These are phyloP conservation scores for Ceratobasidium papillatum DNA, from an alignment of 1,284 basidiomycete genomes.

Conservation along the genomic window DNA sequence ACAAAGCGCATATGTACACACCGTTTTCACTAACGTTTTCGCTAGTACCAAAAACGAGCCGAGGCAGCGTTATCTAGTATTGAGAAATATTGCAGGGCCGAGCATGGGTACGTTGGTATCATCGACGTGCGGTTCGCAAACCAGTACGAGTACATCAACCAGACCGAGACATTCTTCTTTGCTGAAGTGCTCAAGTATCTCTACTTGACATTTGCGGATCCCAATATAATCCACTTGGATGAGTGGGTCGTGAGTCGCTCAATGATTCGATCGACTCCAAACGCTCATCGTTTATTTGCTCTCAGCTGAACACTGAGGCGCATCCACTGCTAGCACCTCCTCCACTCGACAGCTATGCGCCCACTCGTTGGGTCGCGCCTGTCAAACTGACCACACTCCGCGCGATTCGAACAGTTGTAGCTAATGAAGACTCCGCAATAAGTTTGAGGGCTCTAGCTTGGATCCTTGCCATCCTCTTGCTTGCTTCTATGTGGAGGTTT, in stretches of 20 bases:
- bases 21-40: neutral
- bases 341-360: conserved; percentile 9
- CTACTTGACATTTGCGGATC: conserved; percentile 77
- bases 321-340: conserved; percentile 32
- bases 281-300: neutral
- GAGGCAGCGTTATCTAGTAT: conserved; percentile 21
- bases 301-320: conserved; percentile 31
- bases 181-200: conserved; percentile 42
- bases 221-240: conserved; percentile 67
- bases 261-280: no score
- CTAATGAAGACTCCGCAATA: neutral
- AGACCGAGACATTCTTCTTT: conserved; percentile 42
- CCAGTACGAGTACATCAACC: conserved; percentile 4
- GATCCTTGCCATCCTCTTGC: conserved; percentile 24
- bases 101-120: conserved; percentile 14
- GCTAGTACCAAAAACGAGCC: conserved; percentile 32
- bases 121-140: conserved; percentile 1
- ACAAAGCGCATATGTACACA: neutral
- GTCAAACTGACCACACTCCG: conserved; percentile 6
- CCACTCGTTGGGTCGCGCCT: conserved; percentile 14
- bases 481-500: conserved; percentile 18
- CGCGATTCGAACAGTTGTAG: neutral
- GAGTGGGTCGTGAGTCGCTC: conserved; percentile 57
- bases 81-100: conserved; percentile 34
- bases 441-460: conserved; percentile 7